Conservation (phyloP, 2,329 filamentous ascomycete genomes). For the Pseudonectria foliicola region DNA sequence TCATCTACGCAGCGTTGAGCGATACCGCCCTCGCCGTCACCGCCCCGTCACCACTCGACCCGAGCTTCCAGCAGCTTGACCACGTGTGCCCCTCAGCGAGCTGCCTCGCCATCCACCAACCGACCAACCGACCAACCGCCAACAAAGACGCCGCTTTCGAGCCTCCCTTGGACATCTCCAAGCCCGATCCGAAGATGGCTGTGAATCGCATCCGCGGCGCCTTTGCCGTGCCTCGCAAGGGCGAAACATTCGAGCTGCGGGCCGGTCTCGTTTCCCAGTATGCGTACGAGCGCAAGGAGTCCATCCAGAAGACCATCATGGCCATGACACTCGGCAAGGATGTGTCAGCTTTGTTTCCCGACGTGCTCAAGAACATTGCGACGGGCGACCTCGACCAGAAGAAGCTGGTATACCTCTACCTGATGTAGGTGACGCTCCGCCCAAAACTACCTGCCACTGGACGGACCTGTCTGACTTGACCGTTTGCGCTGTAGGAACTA, state of each 20-base stretch:
- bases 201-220: constrained; percentile 94
- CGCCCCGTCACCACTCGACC: constrained; percentile 7
- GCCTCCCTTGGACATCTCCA: constrained; percentile 19
- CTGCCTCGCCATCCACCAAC: no score
- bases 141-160: no score
- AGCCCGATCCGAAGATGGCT: constrained; percentile 56
- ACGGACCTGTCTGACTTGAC: constrained; percentile 9
- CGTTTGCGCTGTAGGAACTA: constrained; percentile 68
- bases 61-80: constrained; percentile 4
- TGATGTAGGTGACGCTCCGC: constrained; percentile 86
- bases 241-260: constrained; percentile 95
- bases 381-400: constrained; percentile 94
- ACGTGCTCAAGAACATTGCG: constrained; percentile 98
- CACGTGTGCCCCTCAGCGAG: constrained; percentile 5
- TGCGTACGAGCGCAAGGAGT: constrained; percentile 97
- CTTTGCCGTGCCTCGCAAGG: constrained; percentile 88
- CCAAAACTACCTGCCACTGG: no score
- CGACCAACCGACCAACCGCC: no score
- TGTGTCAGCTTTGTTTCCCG: constrained; percentile 92
- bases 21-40: constrained; percentile 14
- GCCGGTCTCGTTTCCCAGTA: constrained; percentile 96
- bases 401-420: constrained; percentile 96
- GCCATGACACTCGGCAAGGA: constrained; percentile 99
- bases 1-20: constrained; percentile 7
- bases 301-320: constrained; percentile 99